phyloP scores from a whole-genome alignment of 2,329 filamentous ascomycete genomes.

The Nothomitra cinnamomea region DNA sequence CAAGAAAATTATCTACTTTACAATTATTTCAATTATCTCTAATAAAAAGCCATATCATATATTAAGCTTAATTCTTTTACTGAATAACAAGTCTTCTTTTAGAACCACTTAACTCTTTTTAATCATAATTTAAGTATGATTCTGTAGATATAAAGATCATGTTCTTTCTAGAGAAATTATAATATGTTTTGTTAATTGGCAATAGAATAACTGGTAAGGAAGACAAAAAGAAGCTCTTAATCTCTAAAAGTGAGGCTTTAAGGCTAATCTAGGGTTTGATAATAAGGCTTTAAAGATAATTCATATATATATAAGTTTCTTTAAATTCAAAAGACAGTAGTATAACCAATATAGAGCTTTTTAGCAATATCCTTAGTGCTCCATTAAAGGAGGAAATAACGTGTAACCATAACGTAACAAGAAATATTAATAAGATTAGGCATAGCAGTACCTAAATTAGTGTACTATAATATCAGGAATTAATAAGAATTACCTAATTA shows the following conservation, averaged over 20 bases:
- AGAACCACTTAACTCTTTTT: neutral
- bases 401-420: no score
- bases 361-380: neutral
- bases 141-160: neutral
- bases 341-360: neutral
- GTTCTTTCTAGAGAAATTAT: neutral
- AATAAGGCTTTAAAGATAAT: neutral
- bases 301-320: no score
- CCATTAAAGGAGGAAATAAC: neutral
- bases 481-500: no score
- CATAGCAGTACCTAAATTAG: no score
- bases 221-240: neutral
- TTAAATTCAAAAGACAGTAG: neutral
- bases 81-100: neutral
- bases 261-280: neutral
- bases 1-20: neutral
- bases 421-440: no score
- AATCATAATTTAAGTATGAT: neutral
- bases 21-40: neutral
- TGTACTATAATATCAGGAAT: no score
- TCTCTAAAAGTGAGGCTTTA: neutral
- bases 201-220: neutral
- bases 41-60: neutral
- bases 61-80: neutral
- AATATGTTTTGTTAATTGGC: neutral